These are phyloP conservation scores for Gyrodon lividus DNA, from an alignment of 768 basidiomycete genomes.

Conservation along the genomic window DNA sequence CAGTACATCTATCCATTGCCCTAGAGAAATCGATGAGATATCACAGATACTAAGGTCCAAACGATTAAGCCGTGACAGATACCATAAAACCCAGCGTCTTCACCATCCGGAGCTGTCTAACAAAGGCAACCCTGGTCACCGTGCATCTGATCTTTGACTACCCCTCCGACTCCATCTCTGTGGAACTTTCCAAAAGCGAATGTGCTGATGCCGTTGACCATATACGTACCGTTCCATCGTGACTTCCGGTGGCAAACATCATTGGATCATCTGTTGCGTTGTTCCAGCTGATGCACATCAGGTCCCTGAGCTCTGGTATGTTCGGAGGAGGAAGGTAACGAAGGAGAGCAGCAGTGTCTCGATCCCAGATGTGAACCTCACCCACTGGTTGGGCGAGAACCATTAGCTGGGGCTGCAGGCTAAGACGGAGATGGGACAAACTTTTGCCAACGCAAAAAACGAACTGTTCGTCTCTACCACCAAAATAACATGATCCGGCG, in stretches of 20 bases:
- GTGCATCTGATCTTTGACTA: neutral
- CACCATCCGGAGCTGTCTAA: neutral
- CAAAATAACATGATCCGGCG: constrained; percentile 79
- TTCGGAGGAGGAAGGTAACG: constrained; percentile 63
- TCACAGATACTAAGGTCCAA: neutral
- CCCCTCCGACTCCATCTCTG: constrained; percentile 20
- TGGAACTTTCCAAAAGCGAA: constrained; percentile 13
- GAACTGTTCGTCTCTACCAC: constrained; percentile 72
- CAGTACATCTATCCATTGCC: no score
- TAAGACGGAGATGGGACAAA: constrained; percentile 20
- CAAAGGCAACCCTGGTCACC: neutral
- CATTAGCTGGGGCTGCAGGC: neutral
- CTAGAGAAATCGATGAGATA: no score
- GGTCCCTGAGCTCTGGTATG: constrained; percentile 51
- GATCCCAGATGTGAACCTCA: constrained; percentile 85
- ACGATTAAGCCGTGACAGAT: no score
- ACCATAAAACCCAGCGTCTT: neutral
- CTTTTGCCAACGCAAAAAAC: constrained; percentile 82
- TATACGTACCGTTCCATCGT: constrained; percentile 73
- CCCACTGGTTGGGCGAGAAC: constrained; percentile 48
- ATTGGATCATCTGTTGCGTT: constrained; percentile 45
- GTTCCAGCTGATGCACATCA: constrained; percentile 86
- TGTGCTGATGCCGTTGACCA: constrained; percentile 53
- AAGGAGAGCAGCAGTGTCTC: constrained; percentile 68
- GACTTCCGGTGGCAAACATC: constrained; percentile 70